Evolutionary conservation across 2,329 filamentous ascomycete genomes (phyloP).

Genomic region (Colletotrichum aenigma): DNA sequence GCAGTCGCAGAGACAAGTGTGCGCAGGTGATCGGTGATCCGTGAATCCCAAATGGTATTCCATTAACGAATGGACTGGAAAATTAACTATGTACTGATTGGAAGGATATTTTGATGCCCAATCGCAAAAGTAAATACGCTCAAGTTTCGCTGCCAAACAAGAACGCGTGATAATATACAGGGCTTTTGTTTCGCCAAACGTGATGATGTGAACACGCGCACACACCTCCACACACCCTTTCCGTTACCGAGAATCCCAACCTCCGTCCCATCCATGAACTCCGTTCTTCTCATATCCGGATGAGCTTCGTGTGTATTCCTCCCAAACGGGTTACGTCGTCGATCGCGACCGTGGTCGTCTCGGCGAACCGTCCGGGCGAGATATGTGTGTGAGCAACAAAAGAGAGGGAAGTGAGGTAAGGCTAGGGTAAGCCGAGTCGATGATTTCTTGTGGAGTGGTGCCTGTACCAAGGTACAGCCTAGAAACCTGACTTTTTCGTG

Average conservation of each 20-base stretch:
- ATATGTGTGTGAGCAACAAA: neutral
- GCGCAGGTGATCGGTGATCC: neutral
- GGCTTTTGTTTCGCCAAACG: neutral
- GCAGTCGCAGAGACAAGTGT: neutral
- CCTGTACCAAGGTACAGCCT: neutral
- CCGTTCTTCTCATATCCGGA: neutral
- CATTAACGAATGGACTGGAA: neutral
- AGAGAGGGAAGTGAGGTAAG: neutral
- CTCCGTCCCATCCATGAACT: neutral
- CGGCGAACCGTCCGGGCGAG: neutral
- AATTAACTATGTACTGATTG: conserved; percentile 6
- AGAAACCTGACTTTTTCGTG: neutral
- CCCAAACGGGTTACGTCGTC: neutral
- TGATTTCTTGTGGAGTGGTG: neutral
- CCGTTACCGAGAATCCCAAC: neutral
- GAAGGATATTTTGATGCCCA: neutral
- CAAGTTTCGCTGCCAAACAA: neutral
- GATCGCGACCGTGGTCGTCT: neutral
- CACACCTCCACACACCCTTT: neutral
- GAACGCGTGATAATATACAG: conserved; percentile 13
- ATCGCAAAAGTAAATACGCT: neutral
- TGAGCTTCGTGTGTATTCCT: neutral
- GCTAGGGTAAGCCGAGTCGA: neutral
- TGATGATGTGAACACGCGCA: neutral
- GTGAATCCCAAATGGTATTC: neutral